These are phyloP conservation scores for Flaveria bidentis DNA, from an alignment of 129 eudicot species.

Conservation along the genomic window DNA sequence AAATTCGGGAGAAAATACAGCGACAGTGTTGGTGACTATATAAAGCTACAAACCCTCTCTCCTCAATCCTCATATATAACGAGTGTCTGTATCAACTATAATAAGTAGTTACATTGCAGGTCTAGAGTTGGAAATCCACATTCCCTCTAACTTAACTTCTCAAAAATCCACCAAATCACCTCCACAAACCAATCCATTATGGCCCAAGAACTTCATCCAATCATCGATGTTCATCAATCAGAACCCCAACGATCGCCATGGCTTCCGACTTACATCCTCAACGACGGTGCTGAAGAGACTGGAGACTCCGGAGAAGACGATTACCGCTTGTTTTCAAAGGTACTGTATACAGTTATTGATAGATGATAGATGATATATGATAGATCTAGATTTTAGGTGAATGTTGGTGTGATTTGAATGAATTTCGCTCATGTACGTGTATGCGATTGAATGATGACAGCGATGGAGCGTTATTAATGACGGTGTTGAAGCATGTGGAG, in stretches of 20 bases:
- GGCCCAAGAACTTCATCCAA: conserved; percentile 25
- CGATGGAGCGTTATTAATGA: conserved; percentile 9
- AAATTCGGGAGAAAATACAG: conserved; percentile 33
- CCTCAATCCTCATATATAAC: conserved; percentile 29
- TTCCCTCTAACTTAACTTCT: conserved; percentile 33
- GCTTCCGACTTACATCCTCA: conserved; percentile 39
- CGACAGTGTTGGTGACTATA: conserved; percentile 29
- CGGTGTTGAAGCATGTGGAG: conserved; percentile 24
- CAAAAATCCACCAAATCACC: conserved; percentile 21
- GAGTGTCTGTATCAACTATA: conserved; percentile 41
- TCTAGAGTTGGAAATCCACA: conserved; percentile 65
- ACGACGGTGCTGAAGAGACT: conserved; percentile 13
- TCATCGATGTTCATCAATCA: conserved; percentile 18
- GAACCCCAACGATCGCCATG: conserved; percentile 34
- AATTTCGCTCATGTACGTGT: background rate
- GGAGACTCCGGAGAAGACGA: conserved; percentile 35
- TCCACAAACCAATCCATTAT: conserved; percentile 16
- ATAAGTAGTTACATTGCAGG: conserved; percentile 68
- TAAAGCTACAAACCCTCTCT: conserved; percentile 23
- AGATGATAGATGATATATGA: too few relatives aligned
- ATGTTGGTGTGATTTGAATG: background rate
- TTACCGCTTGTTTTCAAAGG: conserved; percentile 25
- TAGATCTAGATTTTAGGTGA: background rate
- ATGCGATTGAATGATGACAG: background rate
- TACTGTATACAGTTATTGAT: background rate